Conservation (phyloP, 208 protist genomes). For the Trichomonas tenax region DNA sequence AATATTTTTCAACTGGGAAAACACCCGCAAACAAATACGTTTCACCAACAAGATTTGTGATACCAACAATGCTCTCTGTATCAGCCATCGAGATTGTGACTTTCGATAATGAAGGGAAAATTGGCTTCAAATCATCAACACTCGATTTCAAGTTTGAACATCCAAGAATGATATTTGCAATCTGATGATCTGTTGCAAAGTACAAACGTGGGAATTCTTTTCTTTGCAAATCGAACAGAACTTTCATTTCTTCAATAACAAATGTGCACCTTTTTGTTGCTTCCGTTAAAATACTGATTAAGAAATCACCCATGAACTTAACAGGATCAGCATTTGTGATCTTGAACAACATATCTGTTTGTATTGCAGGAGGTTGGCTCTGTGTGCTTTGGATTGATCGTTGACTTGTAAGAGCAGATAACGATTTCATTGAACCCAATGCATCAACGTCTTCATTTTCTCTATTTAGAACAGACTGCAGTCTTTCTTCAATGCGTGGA, state of each 20-base stretch:
- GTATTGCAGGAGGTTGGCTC: not conserved
- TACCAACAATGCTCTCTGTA: not conserved
- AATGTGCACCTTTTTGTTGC: not conserved
- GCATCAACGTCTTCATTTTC: not conserved
- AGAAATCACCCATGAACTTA: not conserved
- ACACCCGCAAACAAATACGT: not conserved
- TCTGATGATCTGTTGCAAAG: not conserved
- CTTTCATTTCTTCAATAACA: not conserved
- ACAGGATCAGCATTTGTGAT: not conserved
- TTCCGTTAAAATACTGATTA: not conserved
- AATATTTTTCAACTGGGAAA: not conserved
- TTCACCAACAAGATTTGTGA: not conserved
- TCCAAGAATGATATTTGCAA: not conserved
- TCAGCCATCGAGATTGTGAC: not conserved
- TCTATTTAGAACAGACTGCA: not conserved
- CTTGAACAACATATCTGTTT: not conserved
- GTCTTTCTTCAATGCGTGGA: not conserved
- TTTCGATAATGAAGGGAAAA: not conserved
- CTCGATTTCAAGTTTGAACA: not conserved
- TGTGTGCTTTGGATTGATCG: not conserved
- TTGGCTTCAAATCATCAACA: not conserved
- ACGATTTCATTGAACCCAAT: not conserved
- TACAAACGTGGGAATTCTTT: not conserved
- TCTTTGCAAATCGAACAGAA: not conserved
- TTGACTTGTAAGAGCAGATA: not conserved